Evolutionary conservation across 805 yeast species (phyloP), one percentile per base, ranked within the genome.

Genomic region (Barnettozyma wickerhamii): DNA sequence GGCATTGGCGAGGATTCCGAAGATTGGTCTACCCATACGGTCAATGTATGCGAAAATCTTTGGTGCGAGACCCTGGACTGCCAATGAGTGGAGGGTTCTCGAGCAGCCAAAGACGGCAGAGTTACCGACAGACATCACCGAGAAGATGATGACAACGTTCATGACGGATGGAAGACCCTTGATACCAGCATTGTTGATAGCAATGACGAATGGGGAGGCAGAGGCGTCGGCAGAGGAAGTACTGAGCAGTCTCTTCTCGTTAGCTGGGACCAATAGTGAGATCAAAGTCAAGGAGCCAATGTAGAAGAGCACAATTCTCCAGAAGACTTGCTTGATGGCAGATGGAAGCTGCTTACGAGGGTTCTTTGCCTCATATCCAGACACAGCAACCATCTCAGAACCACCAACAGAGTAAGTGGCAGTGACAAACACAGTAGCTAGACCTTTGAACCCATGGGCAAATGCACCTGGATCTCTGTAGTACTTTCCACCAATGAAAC

Each of bases 381-480:
- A 72, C 30, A 74, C 52, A 34, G 78, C 79, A 46, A 72, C 66
- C 55, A 74, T 55, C 51, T 74, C 79, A 36, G 77, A 63, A 36
- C 79, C 79, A 43, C 74, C 63, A 51, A 75, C 76, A 9, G 79
- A 72, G 55, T 74, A 74, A 2, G 75, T 72, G 13, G 80, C 77
- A 24, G 76, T 73, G 26, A 73, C 77, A 52, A 75, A 74, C 18
- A 74, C 79, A 1, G 76, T 59, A 43, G 75, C 69, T 20, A 74
- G 64, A 48, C 79, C 79, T 49, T 75, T 74, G 54, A 75, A 75
- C 7, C 77, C 72, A 35, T 75, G 60, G 10, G 77, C 74, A 53
- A 84, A 81, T 0, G 89, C 79, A 37, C 91, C 91, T 13, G 79
- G 79, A 37, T 65, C 45, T 45, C 61, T 58, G 71, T 76, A 74